Conservation (phyloP, 228 moss, liverwort and hornwort genomes). For the Sphagnum magellanicum region DNA sequence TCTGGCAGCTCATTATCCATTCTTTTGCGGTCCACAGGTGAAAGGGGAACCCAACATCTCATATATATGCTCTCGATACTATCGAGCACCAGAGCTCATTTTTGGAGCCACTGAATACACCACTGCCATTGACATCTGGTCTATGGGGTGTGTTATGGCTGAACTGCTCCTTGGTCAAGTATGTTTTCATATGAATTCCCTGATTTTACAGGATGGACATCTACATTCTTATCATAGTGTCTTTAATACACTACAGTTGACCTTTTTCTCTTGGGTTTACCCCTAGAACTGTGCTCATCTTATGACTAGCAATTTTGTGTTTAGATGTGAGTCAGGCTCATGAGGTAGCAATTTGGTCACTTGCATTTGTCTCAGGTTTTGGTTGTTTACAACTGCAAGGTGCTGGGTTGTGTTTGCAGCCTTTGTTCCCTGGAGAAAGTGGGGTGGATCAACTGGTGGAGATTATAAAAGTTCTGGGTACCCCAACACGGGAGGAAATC, state of each 20-base stretch:
- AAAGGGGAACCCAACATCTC: conserved; percentile 67
- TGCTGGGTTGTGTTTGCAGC: conserved; percentile 17
- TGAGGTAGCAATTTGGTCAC: too few relatives aligned
- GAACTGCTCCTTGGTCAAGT: conserved; percentile 81
- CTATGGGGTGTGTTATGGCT: conserved; percentile 66
- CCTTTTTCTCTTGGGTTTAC: too few relatives aligned
- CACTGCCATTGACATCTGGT: conserved; percentile 71
- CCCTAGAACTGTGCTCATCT: too few relatives aligned
- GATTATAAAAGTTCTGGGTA: conserved; percentile 60
- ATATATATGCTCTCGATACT: conserved; percentile 65
- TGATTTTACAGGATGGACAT: too few relatives aligned
- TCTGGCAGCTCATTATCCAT: not conserved
- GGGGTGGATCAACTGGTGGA: conserved; percentile 72
- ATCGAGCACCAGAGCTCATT: conserved; percentile 63
- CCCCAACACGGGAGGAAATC: conserved; percentile 64
- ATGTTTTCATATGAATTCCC: not conserved
- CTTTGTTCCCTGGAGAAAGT: conserved; percentile 67
- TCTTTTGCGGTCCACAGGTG: conserved; percentile 29
- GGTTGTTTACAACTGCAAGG: too few relatives aligned
- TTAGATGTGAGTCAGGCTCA: too few relatives aligned
- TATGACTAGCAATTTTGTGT: too few relatives aligned
- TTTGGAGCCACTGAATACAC: conserved; percentile 72
- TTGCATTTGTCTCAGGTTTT: too few relatives aligned
- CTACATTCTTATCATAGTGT: too few relatives aligned
- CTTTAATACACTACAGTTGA: too few relatives aligned